phyloP scores from a whole-genome alignment of 1,284 basidiomycete species.

The Leccinum pallidistipes region DNA sequence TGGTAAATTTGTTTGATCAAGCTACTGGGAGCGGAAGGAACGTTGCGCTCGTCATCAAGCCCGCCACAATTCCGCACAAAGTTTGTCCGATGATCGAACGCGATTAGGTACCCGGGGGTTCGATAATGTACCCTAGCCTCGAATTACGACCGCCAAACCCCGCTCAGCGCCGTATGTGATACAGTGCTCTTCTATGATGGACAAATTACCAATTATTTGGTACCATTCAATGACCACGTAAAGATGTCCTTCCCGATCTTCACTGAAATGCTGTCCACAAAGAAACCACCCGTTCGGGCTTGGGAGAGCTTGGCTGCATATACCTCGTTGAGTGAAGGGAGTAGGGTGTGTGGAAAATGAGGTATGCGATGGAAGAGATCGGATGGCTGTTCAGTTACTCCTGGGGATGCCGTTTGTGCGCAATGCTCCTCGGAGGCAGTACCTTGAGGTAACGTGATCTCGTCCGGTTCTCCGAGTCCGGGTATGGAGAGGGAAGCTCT shows the following conservation, averaged over 20 bases:
- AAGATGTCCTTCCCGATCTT: slow-evolving; percentile 66
- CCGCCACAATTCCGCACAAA: slow-evolving; percentile 12
- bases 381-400: slow-evolving; percentile 11
- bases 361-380: slow-evolving; percentile 45
- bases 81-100: slow-evolving; percentile 7
- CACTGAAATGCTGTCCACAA: slow-evolving; percentile 52
- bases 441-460: slow-evolving; percentile 1
- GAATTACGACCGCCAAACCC: slow-evolving; percentile 3
- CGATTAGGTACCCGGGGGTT: slow-evolving; percentile 5
- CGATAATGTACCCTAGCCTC: slow-evolving; percentile 2
- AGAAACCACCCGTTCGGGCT: slow-evolving; percentile 48
- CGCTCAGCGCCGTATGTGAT: slow-evolving; percentile 9
- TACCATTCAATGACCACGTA: slow-evolving; percentile 44
- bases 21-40: slow-evolving; percentile 64
- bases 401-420: slow-evolving; percentile 4
- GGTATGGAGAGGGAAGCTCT: not conserved
- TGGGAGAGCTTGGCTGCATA: slow-evolving; percentile 45
- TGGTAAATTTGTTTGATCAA: slow-evolving; percentile 69
- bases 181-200: slow-evolving; percentile 9
- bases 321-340: slow-evolving; percentile 48
- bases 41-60: slow-evolving; percentile 53
- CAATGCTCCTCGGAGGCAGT: slow-evolving; percentile 5
- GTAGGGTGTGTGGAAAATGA: slow-evolving; percentile 48
- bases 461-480: slow-evolving; percentile 2
- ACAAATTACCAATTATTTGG: slow-evolving; percentile 20